Evolutionary conservation across 2,329 filamentous ascomycete genomes (phyloP), one percentile per base, ranked within the genome.

Genomic region (Verruconis gallopava): DNA sequence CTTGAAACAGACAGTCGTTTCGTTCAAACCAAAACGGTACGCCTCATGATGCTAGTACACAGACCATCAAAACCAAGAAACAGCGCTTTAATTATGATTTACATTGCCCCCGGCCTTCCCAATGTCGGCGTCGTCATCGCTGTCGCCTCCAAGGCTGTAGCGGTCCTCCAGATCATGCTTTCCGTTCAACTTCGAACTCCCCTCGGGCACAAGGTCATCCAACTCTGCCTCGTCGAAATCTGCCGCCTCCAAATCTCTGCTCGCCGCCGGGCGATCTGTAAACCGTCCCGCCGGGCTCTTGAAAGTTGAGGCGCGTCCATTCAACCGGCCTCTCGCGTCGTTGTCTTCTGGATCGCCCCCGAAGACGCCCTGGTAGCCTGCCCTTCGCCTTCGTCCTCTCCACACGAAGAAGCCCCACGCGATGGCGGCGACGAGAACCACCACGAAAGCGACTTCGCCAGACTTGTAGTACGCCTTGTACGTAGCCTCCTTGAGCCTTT

Each of bases 381-480:
- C 48, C 35, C 61, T 54, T 19, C 62, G 57, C 41, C 68, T 64
- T 33, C 75, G 68, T 47, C 66, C 68, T 39, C 72, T 67, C 68
- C 71, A 76, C 48, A 79, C 66, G 50, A 77, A 73, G 54, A 77
- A 82, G n/a, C 79, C 84, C 79, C 85, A 93, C 11, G 74, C 65
- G 4, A 64, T 66, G 1, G 82, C 84, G 1, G 77, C 79, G 45
- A 91, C 74, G 40, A 80, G 68, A 14, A 94, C 84, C 38, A 95
- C 75, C 13, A 88, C 76, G 2, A 95, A 71, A 2, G 86, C 85
- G 4, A 88, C 75, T 61, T 93, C 85, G 39, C 88, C 86, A 2
- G 84, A 91, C 52, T 83, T 80, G 56, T 81, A 81, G 61, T 95
- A 95, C 0, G 88, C 88, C 40, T 79, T 75, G 83, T 86, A 93